Evolutionary conservation across 2,329 filamentous ascomycete genomes (phyloP).

Genomic region (Cladosporium halotolerans): DNA sequence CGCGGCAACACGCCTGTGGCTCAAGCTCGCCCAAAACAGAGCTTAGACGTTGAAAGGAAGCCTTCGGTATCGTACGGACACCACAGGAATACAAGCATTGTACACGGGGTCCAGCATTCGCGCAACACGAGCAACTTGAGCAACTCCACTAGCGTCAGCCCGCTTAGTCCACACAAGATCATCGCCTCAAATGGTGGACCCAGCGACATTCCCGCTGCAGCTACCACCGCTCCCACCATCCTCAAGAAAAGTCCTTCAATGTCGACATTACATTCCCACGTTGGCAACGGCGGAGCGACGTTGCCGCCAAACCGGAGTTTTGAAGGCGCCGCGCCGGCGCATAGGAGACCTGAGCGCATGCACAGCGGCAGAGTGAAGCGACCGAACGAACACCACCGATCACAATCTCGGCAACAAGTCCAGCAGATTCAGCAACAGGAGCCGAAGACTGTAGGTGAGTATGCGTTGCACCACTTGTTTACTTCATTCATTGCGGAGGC

Average conservation of each 20-base stretch:
- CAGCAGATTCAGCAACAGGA: slow-evolving; percentile 61
- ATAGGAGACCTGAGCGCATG: slow-evolving; percentile 38
- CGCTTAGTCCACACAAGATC: slow-evolving; percentile 61
- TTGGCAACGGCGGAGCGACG: slow-evolving; percentile 15
- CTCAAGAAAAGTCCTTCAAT: slow-evolving; percentile 30
- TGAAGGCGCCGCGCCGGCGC: slow-evolving; percentile 17
- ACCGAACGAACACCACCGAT: slow-evolving; percentile 68
- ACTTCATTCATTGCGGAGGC: slow-evolving; percentile 94
- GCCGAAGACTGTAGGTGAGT: slow-evolving; percentile 92
- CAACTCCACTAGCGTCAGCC: slow-evolving; percentile 69
- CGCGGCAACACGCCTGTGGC: slow-evolving; percentile 39
- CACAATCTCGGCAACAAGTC: slow-evolving; percentile 56
- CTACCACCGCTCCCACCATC: background rate
- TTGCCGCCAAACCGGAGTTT: slow-evolving; percentile 22
- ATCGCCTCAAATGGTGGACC: slow-evolving; percentile 17
- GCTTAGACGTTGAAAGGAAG: slow-evolving; percentile 41
- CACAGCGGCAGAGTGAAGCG: slow-evolving; percentile 58
- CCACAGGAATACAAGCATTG: slow-evolving; percentile 93
- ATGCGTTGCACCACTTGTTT: slow-evolving; percentile 92
- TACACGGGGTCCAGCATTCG: slow-evolving; percentile 89
- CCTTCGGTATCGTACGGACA: slow-evolving; percentile 65
- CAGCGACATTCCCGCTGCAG: slow-evolving; percentile 2
- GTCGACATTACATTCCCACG: slow-evolving; percentile 23
- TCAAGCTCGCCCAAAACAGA: slow-evolving; percentile 34
- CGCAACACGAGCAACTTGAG: slow-evolving; percentile 80